A percentile compares a stretch with the other conserved stretches of the same genome.
These are phyloP conservation scores for Nemania sp. DNA, from an alignment of 2,329 filamentous ascomycete genomes.

Conservation along the genomic window DNA sequence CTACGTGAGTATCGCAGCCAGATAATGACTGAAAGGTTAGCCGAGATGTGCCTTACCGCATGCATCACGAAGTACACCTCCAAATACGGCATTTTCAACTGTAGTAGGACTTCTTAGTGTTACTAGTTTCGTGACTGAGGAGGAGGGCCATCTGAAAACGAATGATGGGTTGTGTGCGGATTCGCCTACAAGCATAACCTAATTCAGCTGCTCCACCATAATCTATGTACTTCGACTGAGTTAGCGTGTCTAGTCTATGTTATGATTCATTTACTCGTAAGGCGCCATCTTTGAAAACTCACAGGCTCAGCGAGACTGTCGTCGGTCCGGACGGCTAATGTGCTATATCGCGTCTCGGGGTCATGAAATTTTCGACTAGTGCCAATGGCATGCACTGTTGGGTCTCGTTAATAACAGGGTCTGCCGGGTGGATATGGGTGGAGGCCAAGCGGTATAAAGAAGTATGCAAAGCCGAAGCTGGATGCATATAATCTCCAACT, in stretches of 20 bases:
- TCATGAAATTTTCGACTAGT: background rate
- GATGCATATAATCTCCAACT: background rate
- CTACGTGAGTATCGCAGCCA: no score
- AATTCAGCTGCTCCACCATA: constrained; percentile 10
- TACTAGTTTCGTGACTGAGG: background rate
- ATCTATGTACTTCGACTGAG: constrained; percentile 10
- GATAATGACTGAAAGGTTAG: no score
- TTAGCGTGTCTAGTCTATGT: background rate
- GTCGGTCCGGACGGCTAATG: background rate
- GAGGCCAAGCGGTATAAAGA: background rate
- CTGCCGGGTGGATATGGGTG: no score
- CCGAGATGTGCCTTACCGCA: background rate
- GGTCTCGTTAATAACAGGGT: background rate
- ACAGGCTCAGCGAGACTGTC: constrained; percentile 1
- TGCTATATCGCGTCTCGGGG: background rate
- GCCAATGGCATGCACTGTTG: background rate
- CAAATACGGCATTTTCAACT: constrained; percentile 17
- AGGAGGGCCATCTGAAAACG: background rate
- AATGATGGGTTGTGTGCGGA: background rate
- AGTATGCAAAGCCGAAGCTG: background rate
- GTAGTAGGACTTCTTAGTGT: background rate
- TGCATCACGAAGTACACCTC: background rate
- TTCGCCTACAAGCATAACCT: constrained; percentile 16
- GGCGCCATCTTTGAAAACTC: background rate
- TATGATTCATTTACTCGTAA: background rate